Evolutionary conservation across 768 basidiomycete species (phyloP).

Genomic region (Cyclocybe aegerita): DNA sequence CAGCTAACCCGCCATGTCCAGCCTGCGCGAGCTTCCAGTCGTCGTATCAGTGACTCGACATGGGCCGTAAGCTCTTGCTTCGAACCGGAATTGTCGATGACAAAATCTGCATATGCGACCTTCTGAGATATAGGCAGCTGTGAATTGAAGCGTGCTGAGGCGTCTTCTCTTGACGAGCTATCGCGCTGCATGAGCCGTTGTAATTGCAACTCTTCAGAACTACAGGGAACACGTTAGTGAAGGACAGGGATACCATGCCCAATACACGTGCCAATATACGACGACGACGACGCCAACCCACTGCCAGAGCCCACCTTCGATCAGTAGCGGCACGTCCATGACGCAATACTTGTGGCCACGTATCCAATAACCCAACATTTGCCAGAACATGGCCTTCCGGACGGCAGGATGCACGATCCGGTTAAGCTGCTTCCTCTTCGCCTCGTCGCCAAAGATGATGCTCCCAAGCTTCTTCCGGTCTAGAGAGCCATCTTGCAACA

Average conservation of each 20-base stretch:
- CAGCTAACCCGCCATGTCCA: constrained; percentile 62
- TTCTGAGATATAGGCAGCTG: constrained; percentile 83
- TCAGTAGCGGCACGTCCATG: constrained; percentile 88
- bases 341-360: constrained; percentile 77
- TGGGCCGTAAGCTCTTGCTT: constrained; percentile 59
- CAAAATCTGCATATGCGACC: constrained; percentile 77
- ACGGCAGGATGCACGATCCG: constrained; percentile 90
- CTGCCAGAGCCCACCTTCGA: constrained; percentile 85
- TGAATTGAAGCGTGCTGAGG: constrained; percentile 69
- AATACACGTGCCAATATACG: constrained; percentile 80
- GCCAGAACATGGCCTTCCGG: constrained; percentile 70
- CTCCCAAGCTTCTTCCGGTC: constrained; percentile 82
- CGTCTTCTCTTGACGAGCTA: constrained; percentile 60
- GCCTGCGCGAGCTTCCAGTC: constrained; percentile 45
- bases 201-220: constrained; percentile 82
- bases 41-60: constrained; percentile 47
- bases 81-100: constrained; percentile 88
- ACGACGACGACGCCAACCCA: constrained; percentile 84
- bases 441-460: constrained; percentile 80
- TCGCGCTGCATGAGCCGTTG: constrained; percentile 82
- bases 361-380: constrained; percentile 70
- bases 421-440: constrained; percentile 73
- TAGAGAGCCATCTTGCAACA: constrained; percentile 68
- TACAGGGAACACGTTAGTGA: constrained; percentile 24
- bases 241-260: neutral